Evolutionary conservation across 1,284 basidiomycete species (phyloP).

Genomic region (Irpex rosettiformis): DNA sequence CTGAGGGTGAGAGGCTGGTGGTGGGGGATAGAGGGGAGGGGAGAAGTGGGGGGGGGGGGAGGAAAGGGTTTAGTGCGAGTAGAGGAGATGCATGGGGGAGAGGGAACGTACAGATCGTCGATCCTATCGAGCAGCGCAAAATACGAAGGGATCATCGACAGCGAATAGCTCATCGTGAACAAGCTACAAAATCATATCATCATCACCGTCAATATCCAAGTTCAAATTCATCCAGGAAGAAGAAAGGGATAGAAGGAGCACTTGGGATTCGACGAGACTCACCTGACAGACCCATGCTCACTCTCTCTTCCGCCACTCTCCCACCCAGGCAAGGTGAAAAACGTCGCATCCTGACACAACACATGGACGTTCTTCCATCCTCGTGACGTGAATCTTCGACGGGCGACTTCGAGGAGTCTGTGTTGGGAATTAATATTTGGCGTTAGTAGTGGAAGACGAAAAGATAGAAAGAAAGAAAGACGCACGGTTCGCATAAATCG

Average conservation of each 20-base stretch:
- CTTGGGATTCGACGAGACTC: too few relatives aligned
- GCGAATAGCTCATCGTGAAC: constrained; percentile 69
- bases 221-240: neutral
- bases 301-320: constrained; percentile 1
- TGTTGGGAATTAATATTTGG: neutral
- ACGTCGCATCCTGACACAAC: constrained; percentile 72
- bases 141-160: constrained; percentile 56
- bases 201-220: constrained; percentile 21
- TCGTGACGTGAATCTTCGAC: constrained; percentile 60
- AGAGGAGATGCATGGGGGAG: too few relatives aligned
- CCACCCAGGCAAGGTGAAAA: constrained; percentile 68
- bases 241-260: too few relatives aligned
- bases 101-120: constrained; percentile 9
- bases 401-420: constrained; percentile 63
- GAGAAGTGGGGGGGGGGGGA: too few relatives aligned
- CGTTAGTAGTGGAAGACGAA: neutral
- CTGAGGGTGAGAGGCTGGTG: constrained; percentile 51
- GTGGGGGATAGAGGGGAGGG: neutral
- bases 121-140: constrained; percentile 7
- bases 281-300: constrained; percentile 14
- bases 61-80: neutral
- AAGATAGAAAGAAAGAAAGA: neutral
- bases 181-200: too few relatives aligned
- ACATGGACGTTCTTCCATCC: constrained; percentile 79
- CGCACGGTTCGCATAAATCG: constrained; percentile 66